Conservation (phyloP, 1,284 basidiomycete species). For the Ustilago esculenta region DNA sequence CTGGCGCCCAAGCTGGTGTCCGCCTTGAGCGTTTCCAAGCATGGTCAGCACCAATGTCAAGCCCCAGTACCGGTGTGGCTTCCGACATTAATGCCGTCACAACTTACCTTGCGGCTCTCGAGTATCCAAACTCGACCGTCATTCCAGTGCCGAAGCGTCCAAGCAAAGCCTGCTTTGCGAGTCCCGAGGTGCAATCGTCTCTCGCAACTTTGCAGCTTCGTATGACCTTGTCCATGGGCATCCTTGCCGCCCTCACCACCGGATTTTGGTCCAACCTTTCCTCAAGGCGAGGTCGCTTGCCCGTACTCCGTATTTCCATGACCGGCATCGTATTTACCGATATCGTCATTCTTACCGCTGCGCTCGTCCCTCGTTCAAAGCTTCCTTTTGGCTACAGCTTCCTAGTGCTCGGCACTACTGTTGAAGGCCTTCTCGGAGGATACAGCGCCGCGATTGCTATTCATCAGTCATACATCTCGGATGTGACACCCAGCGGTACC, state of each 20-base stretch:
- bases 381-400: constrained; percentile 74
- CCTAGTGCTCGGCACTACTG: constrained; percentile 80
- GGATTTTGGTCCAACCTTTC: constrained; percentile 88
- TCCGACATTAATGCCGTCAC: constrained; percentile 12
- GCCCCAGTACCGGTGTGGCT: background rate
- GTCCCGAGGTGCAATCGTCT: constrained; percentile 48
- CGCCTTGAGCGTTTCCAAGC: constrained; percentile 21
- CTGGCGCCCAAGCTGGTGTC: background rate
- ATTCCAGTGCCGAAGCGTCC: constrained; percentile 31
- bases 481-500: constrained; percentile 59
- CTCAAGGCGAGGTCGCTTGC: constrained; percentile 79
- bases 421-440: constrained; percentile 88
- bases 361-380: constrained; percentile 39
- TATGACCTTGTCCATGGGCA: constrained; percentile 80
- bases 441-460: constrained; percentile 81
- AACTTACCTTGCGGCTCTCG: constrained; percentile 19
- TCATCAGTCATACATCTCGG: constrained; percentile 78
- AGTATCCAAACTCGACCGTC: constrained; percentile 29
- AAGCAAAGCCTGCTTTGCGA: constrained; percentile 44
- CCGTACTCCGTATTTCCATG: constrained; percentile 77
- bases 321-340: constrained; percentile 80
- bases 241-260: constrained; percentile 82
- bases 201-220: constrained; percentile 53
- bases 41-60: constrained; percentile 4
- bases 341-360: constrained; percentile 62